A percentile compares a stretch with the other conserved stretches of the same genome.
Evolutionary conservation across 73 alveolate species (phyloP).

Genomic region (Durusdinium trenchii): DNA sequence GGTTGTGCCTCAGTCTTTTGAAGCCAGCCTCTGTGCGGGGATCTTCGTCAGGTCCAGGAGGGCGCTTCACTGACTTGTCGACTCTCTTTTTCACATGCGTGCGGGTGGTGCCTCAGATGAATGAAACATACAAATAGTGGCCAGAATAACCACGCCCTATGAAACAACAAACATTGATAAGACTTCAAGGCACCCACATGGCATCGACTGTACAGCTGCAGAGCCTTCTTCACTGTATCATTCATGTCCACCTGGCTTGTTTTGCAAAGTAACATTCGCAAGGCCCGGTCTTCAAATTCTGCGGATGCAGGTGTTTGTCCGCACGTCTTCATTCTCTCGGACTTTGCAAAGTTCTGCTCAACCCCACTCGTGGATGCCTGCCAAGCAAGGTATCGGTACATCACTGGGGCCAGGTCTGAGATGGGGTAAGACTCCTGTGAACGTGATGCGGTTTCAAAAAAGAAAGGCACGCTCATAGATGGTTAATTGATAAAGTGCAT

Average conservation of each 20-base stretch:
- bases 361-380: conserved; percentile 41
- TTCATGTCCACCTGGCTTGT: background rate
- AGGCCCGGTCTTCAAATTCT: background rate
- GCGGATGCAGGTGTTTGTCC: background rate
- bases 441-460: too few species aligned
- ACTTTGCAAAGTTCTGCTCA: background rate
- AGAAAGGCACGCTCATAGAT: too few species aligned
- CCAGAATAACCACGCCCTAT: background rate
- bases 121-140: too few species aligned
- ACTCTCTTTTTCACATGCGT: background rate
- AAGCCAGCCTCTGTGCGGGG: background rate
- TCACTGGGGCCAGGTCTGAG: background rate
- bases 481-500: too few species aligned
- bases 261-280: background rate
- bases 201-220: background rate
- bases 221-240: background rate
- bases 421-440: background rate
- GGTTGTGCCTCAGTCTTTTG: background rate
- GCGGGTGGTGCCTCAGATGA: background rate
- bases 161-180: background rate
- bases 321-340: background rate
- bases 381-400: conserved; percentile 36
- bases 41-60: background rate
- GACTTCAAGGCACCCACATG: background rate
- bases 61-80: background rate